Conservation (phyloP, 2,329 filamentous ascomycete species). For the Penicillium brevicompactum region DNA sequence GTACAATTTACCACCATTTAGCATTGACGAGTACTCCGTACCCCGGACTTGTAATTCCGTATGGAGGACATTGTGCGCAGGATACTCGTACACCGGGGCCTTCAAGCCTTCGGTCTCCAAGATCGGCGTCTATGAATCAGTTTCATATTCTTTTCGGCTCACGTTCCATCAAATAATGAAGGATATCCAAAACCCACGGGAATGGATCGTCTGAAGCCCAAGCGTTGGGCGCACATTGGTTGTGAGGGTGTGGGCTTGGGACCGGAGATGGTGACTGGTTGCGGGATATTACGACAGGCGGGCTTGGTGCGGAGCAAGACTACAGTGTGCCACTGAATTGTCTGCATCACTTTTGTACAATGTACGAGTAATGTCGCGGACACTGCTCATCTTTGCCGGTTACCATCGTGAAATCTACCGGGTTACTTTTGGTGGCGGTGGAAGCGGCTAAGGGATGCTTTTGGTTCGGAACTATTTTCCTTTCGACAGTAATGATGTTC, state of each 20-base stretch:
- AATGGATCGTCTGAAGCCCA: conserved; percentile 33
- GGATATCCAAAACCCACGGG: conserved; percentile 23
- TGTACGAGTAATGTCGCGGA: background rate
- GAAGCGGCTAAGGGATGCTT: conserved; percentile 8
- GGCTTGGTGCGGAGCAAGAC: conserved; percentile 5
- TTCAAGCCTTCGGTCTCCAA: background rate
- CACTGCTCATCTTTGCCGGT: background rate
- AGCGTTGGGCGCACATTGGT: conserved; percentile 21
- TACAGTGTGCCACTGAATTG: conserved; percentile 4
- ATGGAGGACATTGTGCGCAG: background rate
- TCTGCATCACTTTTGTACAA: background rate
- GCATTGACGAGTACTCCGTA: too few relatives aligned
- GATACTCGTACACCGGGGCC: too few relatives aligned
- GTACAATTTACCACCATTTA: background rate
- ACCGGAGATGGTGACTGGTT: conserved; percentile 3
- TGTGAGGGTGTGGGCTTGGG: conserved; percentile 2
- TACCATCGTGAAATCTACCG: background rate
- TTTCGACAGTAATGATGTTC: background rate
- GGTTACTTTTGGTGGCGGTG: conserved; percentile 3
- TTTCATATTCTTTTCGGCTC: conserved; percentile 26
- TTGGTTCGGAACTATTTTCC: conserved; percentile 2
- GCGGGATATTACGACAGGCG: conserved; percentile 11
- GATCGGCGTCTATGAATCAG: conserved; percentile 29
- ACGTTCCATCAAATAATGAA: conserved; percentile 26
- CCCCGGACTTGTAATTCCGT: too few relatives aligned